These are phyloP conservation scores for Tremellales sp. DNA, from an alignment of 1,284 basidiomycete genomes.

Conservation along the genomic window DNA sequence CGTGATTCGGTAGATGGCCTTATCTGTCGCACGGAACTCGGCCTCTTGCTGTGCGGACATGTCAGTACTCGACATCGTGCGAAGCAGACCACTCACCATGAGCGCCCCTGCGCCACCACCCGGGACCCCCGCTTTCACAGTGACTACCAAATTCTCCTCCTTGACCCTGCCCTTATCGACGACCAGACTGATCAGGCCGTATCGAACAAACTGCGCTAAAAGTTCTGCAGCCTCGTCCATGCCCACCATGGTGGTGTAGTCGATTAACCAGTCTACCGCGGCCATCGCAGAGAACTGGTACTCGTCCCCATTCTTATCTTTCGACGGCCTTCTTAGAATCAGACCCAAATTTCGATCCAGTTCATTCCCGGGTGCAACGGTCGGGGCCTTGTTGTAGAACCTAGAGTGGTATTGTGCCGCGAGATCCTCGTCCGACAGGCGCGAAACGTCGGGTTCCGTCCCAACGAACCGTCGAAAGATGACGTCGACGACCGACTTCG, in stretches of 20 bases:
- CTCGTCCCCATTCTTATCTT: constrained; percentile 49
- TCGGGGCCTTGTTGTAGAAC: constrained; percentile 32
- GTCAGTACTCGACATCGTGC: no score
- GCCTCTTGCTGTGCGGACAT: constrained; percentile 63
- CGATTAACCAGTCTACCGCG: constrained; percentile 94
- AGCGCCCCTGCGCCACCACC: constrained; percentile 43
- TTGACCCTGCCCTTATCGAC: constrained; percentile 63
- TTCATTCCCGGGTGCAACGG: constrained; percentile 28
- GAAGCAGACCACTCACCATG: constrained; percentile 32
- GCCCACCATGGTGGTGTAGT: constrained; percentile 94
- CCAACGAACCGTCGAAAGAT: constrained; percentile 94
- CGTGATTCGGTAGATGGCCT: constrained; percentile 89
- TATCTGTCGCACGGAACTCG: constrained; percentile 91
- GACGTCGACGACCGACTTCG: constrained; percentile 86
- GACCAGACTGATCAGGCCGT: constrained; percentile 81
- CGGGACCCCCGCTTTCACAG: constrained; percentile 54
- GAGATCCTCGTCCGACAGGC: constrained; percentile 40
- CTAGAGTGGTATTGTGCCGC: constrained; percentile 43
- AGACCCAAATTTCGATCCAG: constrained; percentile 52
- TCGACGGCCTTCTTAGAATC: constrained; percentile 22
- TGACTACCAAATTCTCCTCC: constrained; percentile 83
- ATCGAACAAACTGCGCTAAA: constrained; percentile 94
- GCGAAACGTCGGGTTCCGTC: constrained; percentile 68
- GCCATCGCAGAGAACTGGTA: constrained; percentile 80
- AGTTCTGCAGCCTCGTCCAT: constrained; percentile 96